A percentile compares a stretch with the other conserved stretches of the same genome.
Conservation (phyloP, 805 yeast genomes). For the Ogataea populi-albae region DNA sequence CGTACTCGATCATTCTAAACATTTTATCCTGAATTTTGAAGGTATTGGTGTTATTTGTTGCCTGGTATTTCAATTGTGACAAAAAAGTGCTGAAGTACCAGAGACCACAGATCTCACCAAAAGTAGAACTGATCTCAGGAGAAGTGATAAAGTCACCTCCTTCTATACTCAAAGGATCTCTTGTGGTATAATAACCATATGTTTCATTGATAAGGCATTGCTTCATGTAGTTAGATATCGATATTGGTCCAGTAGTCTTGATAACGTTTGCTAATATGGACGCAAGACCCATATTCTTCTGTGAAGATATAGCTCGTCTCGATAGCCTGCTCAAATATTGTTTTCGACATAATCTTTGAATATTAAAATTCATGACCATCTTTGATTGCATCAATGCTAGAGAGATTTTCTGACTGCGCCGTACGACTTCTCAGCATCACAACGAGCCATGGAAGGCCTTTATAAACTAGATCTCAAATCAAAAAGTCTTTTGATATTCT, state of each 20-base stretch:
- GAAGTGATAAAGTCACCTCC: constrained; percentile 79
- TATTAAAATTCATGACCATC: too few species aligned
- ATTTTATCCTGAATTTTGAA: constrained; percentile 27
- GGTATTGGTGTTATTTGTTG: constrained; percentile 12
- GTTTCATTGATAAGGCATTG: constrained; percentile 78
- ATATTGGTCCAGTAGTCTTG: constrained; percentile 71
- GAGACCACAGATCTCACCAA: constrained; percentile 80
- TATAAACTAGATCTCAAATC: too few species aligned
- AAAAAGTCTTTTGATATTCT: too few species aligned
- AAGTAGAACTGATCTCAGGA: constrained; percentile 83
- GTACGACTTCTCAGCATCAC: too few species aligned
- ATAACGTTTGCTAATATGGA: constrained; percentile 45
- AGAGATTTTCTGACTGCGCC: too few species aligned
- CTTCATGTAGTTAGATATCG: constrained; percentile 72
- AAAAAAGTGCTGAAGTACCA: constrained; percentile 64
- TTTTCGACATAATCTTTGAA: too few species aligned
- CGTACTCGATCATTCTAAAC: constrained; percentile 67
- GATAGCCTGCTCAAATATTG: too few species aligned
- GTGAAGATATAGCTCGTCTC: not conserved
- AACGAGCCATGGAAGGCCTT: too few species aligned
- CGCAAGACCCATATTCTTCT: constrained; percentile 11
- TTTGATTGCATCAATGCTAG: too few species aligned
- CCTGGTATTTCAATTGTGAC: constrained; percentile 48
- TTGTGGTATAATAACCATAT: constrained; percentile 74
- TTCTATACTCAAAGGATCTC: constrained; percentile 54